Percentiles rank a stretch among this genome's conserved stretches.
Conservation (phyloP, 2,329 filamentous ascomycete species). For the Podosphaera xanthii region DNA sequence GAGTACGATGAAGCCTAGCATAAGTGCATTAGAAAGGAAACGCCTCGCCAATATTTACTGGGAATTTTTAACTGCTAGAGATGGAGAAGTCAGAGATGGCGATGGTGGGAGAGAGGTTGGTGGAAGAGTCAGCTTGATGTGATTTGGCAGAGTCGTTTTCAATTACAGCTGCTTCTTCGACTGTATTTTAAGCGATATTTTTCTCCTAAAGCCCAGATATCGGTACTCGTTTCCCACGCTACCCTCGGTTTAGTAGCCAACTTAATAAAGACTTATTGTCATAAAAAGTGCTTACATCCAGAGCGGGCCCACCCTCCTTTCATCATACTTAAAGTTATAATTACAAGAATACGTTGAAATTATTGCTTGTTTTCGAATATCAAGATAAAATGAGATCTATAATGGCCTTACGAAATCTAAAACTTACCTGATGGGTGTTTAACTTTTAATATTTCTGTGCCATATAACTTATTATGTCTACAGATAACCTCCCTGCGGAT, state of each 20-base stretch:
- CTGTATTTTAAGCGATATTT: background rate
- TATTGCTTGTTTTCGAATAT: too few relatives aligned
- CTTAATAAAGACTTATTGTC: background rate
- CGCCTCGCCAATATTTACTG: constrained; percentile 62
- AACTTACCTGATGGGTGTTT: too few relatives aligned
- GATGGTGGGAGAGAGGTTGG: constrained; percentile 84
- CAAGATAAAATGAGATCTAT: too few relatives aligned
- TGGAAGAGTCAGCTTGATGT: constrained; percentile 78
- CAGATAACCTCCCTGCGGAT: too few relatives aligned
- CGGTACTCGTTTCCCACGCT: background rate
- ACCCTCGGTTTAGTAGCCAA: background rate
- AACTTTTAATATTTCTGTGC: too few relatives aligned
- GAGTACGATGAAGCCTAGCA: constrained; percentile 56
- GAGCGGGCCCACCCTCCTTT: too few relatives aligned
- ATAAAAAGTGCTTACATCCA: background rate
- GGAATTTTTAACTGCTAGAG: constrained; percentile 81
- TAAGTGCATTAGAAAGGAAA: constrained; percentile 52
- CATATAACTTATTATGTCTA: too few relatives aligned
- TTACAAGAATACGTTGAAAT: too few relatives aligned
- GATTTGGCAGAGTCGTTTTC: background rate
- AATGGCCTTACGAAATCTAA: too few relatives aligned
- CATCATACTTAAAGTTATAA: too few relatives aligned
- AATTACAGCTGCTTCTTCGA: background rate
- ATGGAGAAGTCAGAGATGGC: constrained; percentile 86
- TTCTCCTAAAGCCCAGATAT: background rate